Evolutionary conservation across 176 grass and related monocot species (phyloP).

Genomic region (Stipa capillata): DNA sequence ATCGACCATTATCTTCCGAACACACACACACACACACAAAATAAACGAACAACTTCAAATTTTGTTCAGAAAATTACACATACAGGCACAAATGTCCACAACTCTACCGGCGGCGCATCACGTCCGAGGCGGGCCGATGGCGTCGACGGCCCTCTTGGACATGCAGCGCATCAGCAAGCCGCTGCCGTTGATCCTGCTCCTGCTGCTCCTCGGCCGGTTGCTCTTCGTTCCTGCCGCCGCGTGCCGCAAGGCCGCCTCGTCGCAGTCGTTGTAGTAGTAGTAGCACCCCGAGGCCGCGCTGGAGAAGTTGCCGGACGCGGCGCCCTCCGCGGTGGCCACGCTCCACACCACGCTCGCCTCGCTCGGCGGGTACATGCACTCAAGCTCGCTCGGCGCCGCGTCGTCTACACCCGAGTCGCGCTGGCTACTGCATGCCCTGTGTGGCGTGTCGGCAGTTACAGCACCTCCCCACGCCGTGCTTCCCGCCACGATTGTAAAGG

Average conservation of each 20-base stretch:
- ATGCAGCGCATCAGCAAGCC: conserved; percentile 31
- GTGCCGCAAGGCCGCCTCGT: not conserved
- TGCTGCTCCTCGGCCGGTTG: not conserved
- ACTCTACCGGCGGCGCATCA: conserved; percentile 1
- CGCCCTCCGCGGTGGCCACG: conserved; percentile 44
- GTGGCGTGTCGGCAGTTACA: not conserved
- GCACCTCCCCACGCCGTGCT: not conserved
- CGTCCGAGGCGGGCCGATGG: not conserved
- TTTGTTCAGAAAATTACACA: conserved; percentile 1
- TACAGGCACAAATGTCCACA: not conserved
- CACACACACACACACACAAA: not conserved
- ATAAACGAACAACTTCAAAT: not conserved
- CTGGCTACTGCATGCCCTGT: not conserved
- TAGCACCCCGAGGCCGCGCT: conserved; percentile 34
- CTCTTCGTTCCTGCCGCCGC: not conserved
- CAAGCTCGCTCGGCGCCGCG: conserved; percentile 13
- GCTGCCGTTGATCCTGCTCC: not conserved
- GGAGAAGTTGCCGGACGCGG: conserved; percentile 44
- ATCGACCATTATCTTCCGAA: not conserved
- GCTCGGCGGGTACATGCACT: conserved; percentile 35
- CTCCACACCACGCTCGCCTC: conserved; percentile 46
- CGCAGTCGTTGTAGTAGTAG: not conserved
- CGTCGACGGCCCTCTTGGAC: not conserved
- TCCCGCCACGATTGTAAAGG: conserved; percentile 14
- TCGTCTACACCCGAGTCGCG: not conserved